phyloP scores from a whole-genome alignment of 129 eudicot genomes.

The Escallonia herrerae region DNA sequence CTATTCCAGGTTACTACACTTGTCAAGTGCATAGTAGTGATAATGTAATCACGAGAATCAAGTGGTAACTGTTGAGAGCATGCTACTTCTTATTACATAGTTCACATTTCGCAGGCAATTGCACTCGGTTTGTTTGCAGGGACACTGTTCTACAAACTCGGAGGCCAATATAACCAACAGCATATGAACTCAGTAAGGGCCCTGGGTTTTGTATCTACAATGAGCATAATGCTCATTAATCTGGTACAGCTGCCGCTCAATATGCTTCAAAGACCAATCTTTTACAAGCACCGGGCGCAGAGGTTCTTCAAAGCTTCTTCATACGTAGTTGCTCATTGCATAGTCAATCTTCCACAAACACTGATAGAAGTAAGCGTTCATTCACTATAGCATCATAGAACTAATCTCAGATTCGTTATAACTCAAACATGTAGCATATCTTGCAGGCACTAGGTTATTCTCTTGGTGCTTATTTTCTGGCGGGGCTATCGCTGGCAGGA shows the following conservation, averaged over 20 bases:
- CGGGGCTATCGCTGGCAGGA: constrained; percentile 10
- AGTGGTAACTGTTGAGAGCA: background rate
- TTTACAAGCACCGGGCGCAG: constrained; percentile 19
- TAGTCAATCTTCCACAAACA: constrained; percentile 16
- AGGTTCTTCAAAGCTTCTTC: constrained; percentile 20
- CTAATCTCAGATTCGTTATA: background rate
- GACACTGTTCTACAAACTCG: constrained; percentile 14
- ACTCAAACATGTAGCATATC: background rate
- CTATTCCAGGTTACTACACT: constrained; percentile 9
- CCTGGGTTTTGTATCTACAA: constrained; percentile 15
- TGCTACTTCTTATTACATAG: too few species aligned
- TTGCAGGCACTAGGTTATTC: constrained; percentile 17
- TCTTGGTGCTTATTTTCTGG: constrained; percentile 11
- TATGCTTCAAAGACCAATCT: constrained; percentile 15
- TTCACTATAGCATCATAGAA: background rate
- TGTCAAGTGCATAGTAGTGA: background rate
- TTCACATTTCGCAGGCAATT: constrained; percentile 6
- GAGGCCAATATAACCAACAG: constrained; percentile 15
- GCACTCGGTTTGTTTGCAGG: constrained; percentile 14
- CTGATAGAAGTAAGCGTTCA: constrained; percentile 4
- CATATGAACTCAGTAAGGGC: constrained; percentile 16
- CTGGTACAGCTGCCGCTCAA: constrained; percentile 13
- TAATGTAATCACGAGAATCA: background rate
- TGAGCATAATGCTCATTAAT: constrained; percentile 23
- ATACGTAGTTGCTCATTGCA: constrained; percentile 16